A percentile compares a stretch with the other conserved stretches of the same genome.
Evolutionary conservation across 202 grass and related monocot species (phyloP).

Genomic region (Dendrocalamus latiflorus): DNA sequence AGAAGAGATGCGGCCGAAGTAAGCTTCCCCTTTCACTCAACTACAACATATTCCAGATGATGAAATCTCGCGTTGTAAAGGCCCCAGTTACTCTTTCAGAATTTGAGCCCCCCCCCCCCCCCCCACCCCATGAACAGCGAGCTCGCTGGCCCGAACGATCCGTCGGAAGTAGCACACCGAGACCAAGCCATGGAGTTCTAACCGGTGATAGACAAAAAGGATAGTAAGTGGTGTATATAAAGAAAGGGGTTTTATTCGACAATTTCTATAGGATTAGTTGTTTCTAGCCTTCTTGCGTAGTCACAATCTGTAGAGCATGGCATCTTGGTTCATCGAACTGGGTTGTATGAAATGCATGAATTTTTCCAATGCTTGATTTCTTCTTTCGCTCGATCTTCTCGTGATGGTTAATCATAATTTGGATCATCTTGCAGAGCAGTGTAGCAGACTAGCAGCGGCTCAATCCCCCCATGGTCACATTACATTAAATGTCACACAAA

Average conservation of each 20-base stretch:
- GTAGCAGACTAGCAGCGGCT: background rate
- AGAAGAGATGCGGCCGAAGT: slow-evolving; percentile 37
- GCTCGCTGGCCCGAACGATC: background rate
- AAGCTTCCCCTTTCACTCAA: background rate
- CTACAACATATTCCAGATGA: background rate
- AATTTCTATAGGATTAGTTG: slow-evolving; percentile 35
- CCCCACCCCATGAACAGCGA: slow-evolving; percentile 35
- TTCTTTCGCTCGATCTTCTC: background rate
- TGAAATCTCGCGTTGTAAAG: background rate
- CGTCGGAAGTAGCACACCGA: background rate
- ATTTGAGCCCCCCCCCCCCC: slow-evolving; percentile 29
- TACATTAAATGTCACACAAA: no score
- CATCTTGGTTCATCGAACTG: slow-evolving; percentile 13
- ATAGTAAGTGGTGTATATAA: slow-evolving; percentile 54
- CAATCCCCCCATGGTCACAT: background rate
- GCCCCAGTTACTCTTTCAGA: slow-evolving; percentile 28
- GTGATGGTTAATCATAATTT: background rate
- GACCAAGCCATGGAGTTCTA: slow-evolving; percentile 11
- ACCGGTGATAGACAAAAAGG: slow-evolving; percentile 25
- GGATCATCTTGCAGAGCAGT: background rate
- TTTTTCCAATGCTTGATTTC: background rate
- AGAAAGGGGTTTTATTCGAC: slow-evolving; percentile 34
- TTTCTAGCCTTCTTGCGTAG: background rate
- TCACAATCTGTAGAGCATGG: slow-evolving; percentile 25
- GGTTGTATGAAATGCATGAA: slow-evolving; percentile 21